Conservation (phyloP, 2,329 filamentous ascomycete species). For the Trichocomaceae sp. region DNA sequence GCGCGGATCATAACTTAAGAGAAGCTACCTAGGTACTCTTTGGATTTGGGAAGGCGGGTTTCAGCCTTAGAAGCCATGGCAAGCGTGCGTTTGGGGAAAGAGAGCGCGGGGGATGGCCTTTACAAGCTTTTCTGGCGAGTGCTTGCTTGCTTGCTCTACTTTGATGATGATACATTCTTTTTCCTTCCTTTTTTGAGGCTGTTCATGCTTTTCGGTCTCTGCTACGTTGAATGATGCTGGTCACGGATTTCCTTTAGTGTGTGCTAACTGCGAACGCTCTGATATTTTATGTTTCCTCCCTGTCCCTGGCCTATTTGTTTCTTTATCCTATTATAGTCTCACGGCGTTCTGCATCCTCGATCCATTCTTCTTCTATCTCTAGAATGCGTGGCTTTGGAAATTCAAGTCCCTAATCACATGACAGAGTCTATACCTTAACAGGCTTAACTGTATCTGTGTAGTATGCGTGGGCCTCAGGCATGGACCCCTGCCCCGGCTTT, state of each 20-base stretch:
- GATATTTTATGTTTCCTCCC: background rate
- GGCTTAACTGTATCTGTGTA: too few species aligned
- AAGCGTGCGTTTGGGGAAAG: background rate
- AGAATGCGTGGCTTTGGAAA: conserved; percentile 11
- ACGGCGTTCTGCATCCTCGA: conserved; percentile 6
- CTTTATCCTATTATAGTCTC: conserved; percentile 6
- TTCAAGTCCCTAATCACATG: background rate
- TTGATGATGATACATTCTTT: background rate
- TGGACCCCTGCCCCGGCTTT: background rate
- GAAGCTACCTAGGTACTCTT: background rate
- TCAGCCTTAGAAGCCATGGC: background rate
- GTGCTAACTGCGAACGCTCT: too few species aligned
- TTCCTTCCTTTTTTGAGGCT: background rate
- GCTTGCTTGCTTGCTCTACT: background rate
- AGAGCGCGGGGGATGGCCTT: background rate
- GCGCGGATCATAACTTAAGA: background rate
- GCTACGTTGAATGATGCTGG: conserved; percentile 7
- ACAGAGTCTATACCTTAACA: too few species aligned
- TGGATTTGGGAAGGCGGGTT: background rate
- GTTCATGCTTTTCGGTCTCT: background rate
- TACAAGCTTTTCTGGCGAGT: background rate
- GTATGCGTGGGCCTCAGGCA: background rate
- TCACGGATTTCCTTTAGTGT: background rate
- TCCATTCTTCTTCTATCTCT: background rate
- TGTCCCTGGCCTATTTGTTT: background rate